Conservation (phyloP, 2,329 filamentous ascomycete genomes). For the Colletotrichum sp. region DNA sequence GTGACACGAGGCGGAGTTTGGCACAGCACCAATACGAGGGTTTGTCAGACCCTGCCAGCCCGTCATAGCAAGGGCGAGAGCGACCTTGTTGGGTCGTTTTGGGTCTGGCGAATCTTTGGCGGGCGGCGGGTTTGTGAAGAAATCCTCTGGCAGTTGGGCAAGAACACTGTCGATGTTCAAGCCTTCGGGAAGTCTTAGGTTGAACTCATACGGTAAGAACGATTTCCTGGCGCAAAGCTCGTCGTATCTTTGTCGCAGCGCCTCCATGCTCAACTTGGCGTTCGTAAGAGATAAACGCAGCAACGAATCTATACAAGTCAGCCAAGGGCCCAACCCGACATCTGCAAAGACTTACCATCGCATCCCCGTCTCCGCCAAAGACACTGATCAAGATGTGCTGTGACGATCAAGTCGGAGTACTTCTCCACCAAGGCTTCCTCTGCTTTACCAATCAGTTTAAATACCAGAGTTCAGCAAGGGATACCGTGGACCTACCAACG, state of each 20-base stretch:
- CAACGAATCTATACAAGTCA: slow-evolving; percentile 53
- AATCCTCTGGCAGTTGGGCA: slow-evolving; percentile 55
- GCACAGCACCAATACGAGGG: slow-evolving; percentile 61
- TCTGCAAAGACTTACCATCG: slow-evolving; percentile 63
- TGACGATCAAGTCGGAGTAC: slow-evolving; percentile 75
- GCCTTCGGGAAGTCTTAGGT: slow-evolving; percentile 60
- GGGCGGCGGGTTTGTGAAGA: slow-evolving; percentile 54
- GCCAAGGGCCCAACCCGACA: not conserved
- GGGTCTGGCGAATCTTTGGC: slow-evolving; percentile 17
- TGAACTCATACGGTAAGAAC: slow-evolving; percentile 67
- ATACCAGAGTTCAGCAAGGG: not conserved
- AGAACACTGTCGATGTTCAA: slow-evolving; percentile 58
- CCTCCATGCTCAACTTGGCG: slow-evolving; percentile 60
- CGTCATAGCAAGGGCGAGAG: slow-evolving; percentile 72
- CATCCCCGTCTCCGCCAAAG: slow-evolving; percentile 89
- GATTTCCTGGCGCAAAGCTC: slow-evolving; percentile 60
- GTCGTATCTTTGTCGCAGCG: slow-evolving; percentile 68
- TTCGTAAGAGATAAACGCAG: slow-evolving; percentile 69
- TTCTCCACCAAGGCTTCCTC: slow-evolving; percentile 75
- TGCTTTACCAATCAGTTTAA: slow-evolving; percentile 24
- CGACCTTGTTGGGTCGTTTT: slow-evolving; percentile 58
- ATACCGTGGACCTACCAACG: slow-evolving; percentile 45
- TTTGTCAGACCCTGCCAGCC: slow-evolving; percentile 76
- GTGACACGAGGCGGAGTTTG: slow-evolving; percentile 79
- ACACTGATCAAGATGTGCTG: slow-evolving; percentile 81